Evolutionary conservation across 805 yeast genomes (phyloP), one percentile per base, ranked within the genome.

Genomic region (Yamadazyma kitorensis): DNA sequence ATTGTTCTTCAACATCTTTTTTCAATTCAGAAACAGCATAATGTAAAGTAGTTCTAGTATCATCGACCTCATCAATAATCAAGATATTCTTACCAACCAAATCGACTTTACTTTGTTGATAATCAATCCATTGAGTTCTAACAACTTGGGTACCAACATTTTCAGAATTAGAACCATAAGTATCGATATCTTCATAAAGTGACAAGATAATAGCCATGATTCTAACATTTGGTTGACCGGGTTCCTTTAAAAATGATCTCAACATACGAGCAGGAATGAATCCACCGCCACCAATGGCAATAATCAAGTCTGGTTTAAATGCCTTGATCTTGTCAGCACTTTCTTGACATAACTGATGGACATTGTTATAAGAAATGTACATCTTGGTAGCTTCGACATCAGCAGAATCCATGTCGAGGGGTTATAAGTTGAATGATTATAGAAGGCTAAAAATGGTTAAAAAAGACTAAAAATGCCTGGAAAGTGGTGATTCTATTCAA

Each of bases 281-380:
- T 2, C 98, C 98, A 57, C 98, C 96, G 50, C 96, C 96, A 54
- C 95, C 98, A 52, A 91, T 87, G 48, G 98, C 97, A 43, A 91
- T 86, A 63, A 89, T 86, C 39, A 86, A 72, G 59, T 89, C 95
- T 24, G 96, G 95, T 49, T 86, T 78, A 68, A 86, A 82, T 17
- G 65, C 61, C 57, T 78, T 79, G 57, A 84, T 74, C 44, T 71
- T 74, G 36, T 70, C 77, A 11, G 88, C 80, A 11, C 71, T 55
- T 42, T 69, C 73, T 52, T 79, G 84, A 59, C 85, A 79, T 47
- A 80, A 63, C 59, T 83, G 85, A 56, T 84, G 94, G 18, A 84
- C 78, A 57, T 83, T 82, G 62, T 84, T 83, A 72, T 84, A 84
- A 36, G 87, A 80, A 49, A 84, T 82, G 68, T 80, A 84, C 66